Percentiles rank a stretch among this genome's conserved stretches.
Evolutionary conservation across 192 early-diverging fungal species (phyloP).

Genomic region (Thamnidium elegans): DNA sequence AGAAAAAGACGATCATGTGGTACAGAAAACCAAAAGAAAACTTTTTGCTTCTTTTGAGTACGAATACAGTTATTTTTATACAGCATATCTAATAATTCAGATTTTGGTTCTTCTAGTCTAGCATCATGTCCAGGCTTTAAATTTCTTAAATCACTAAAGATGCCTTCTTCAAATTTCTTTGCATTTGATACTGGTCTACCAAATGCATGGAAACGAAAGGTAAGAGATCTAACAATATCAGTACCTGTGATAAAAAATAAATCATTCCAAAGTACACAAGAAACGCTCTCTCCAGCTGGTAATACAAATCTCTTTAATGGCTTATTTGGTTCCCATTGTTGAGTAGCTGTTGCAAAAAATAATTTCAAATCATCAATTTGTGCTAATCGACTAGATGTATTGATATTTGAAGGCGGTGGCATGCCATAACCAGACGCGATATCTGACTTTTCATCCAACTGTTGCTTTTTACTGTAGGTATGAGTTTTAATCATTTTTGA

Average conservation of each 20-base stretch:
- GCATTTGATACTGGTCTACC: constrained; percentile 81
- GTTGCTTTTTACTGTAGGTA: constrained; percentile 7
- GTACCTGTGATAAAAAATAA: constrained; percentile 95
- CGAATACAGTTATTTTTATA: constrained; percentile 96
- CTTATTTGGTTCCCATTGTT: constrained; percentile 59
- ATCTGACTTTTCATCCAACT: constrained; percentile 8
- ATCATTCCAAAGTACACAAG: constrained; percentile 92
- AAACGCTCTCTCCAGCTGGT: constrained; percentile 83
- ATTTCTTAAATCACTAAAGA: constrained; percentile 93
- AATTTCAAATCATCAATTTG: constrained; percentile 50
- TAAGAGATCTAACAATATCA: constrained; percentile 89
- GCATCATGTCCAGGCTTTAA: constrained; percentile 95
- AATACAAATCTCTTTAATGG: constrained; percentile 61
- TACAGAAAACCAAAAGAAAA: constrained; percentile 98
- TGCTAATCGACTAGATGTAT: constrained; percentile 21
- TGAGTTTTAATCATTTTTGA: constrained; percentile 16
- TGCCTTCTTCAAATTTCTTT: constrained; percentile 98
- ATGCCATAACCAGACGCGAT: constrained; percentile 18
- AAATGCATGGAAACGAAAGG: constrained; percentile 90
- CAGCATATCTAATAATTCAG: constrained; percentile 90
- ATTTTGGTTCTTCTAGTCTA: constrained; percentile 88
- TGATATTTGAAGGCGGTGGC: constrained; percentile 23
- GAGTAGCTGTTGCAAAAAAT: constrained; percentile 68
- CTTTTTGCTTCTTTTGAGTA: constrained; percentile 99
- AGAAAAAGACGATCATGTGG: constrained; percentile 92